phyloP scores from a whole-genome alignment of 129 eudicot genomes.

The Daucus carota region DNA sequence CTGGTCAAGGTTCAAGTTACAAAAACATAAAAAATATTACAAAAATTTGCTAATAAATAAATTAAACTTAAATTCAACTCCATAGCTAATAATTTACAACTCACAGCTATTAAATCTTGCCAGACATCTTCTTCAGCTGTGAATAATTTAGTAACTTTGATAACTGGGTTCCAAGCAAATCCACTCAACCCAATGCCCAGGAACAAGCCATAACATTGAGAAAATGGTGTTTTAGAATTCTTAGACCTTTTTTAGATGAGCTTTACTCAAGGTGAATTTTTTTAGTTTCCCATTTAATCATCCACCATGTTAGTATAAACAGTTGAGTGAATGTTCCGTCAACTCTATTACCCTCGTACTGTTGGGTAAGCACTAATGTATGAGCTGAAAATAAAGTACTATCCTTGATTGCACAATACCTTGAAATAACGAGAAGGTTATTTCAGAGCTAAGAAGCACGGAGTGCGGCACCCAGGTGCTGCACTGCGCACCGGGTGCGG shows the following conservation, averaged over 20 bases:
- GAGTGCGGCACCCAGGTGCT: no score
- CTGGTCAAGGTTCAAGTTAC: no score
- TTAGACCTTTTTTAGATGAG: background rate
- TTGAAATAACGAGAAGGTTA: no score
- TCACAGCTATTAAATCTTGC: background rate
- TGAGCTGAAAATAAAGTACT: no score
- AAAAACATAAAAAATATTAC: no score
- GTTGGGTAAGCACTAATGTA: background rate
- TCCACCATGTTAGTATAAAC: background rate
- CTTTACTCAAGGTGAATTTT: background rate
- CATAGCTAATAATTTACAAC: no score
- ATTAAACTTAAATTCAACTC: no score
- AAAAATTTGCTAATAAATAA: no score
- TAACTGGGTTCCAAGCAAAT: background rate
- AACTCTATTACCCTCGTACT: background rate
- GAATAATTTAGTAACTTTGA: background rate
- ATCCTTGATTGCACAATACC: no score
- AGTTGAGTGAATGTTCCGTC: background rate
- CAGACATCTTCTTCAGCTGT: background rate
- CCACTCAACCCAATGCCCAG: background rate
- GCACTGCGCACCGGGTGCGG: no score
- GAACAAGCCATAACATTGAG: background rate
- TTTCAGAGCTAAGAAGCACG: no score
- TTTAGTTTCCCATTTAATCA: no score
- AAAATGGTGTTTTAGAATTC: background rate